Percentiles rank a stretch among this genome's conserved stretches.
These are phyloP conservation scores for Aspergillus fijiensis DNA, from an alignment of 2,329 filamentous ascomycete genomes.

Conservation along the genomic window DNA sequence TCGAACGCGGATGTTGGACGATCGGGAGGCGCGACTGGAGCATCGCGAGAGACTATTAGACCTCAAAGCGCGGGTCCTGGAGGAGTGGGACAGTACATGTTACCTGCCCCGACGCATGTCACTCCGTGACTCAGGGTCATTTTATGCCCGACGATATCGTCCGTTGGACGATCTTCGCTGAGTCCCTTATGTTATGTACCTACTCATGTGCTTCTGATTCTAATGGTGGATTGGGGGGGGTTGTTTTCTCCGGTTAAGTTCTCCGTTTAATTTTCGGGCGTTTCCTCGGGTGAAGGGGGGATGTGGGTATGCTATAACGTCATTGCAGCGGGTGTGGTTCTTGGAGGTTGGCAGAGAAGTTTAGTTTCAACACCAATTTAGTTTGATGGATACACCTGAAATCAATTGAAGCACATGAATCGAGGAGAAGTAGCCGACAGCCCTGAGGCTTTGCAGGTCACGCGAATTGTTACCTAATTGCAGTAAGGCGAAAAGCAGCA, in stretches of 20 bases:
- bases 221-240: neutral
- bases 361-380: neutral
- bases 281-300: constrained; percentile 8
- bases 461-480: neutral
- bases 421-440: neutral
- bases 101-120: constrained; percentile 17
- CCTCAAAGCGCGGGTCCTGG: constrained; percentile 21
- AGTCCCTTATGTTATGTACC: neutral
- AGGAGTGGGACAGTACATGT: constrained; percentile 15
- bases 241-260: constrained; percentile 7
- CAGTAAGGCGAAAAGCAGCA: neutral
- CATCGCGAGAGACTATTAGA: constrained; percentile 26
- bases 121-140: constrained; percentile 17
- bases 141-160: constrained; percentile 18
- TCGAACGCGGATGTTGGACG: constrained; percentile 29
- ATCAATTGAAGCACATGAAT: no score
- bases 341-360: neutral
- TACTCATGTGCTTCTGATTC: no score
- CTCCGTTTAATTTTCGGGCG: constrained; percentile 7
- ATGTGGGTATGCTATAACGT: constrained; percentile 10
- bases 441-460: neutral
- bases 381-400: neutral
- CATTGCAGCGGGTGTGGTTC: neutral
- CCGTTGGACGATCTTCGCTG: constrained; percentile 11
- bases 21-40: constrained; percentile 28